Evolutionary conservation across 495 filamentous ascomycete species (phyloP).

Genomic region (Podospora sp.): DNA sequence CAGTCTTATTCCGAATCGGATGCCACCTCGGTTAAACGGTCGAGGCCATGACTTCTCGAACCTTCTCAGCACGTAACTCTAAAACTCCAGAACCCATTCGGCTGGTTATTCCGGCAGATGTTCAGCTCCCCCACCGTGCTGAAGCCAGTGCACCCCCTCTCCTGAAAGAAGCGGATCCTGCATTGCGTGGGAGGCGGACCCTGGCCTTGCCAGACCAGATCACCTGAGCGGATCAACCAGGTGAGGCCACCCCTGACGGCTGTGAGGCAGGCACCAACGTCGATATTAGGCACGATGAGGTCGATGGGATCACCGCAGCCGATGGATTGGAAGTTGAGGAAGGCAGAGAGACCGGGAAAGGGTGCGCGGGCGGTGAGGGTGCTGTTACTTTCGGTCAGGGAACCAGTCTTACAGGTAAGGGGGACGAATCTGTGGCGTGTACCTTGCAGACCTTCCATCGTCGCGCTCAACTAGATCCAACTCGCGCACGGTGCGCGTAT

Average conservation of each 20-base stretch:
- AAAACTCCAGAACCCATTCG: constrained; percentile 5
- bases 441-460: too few species aligned
- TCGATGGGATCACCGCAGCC: constrained; percentile 1
- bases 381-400: neutral
- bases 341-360: neutral
- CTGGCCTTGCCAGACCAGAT: neutral
- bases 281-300: constrained; percentile 4
- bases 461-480: neutral
- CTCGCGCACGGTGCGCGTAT: neutral
- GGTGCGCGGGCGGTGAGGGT: neutral
- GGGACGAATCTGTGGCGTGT: too few species aligned
- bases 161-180: constrained; percentile 3
- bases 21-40: too few species aligned
- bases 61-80: neutral
- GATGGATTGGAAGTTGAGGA: constrained; percentile 11
- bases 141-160: neutral
- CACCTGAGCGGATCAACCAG: constrained; percentile 4
- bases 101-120: constrained; percentile 3
- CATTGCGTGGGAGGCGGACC: neutral
- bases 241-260: neutral
- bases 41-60: neutral
- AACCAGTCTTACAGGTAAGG: neutral
- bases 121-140: neutral
- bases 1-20: too few species aligned
- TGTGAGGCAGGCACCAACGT: neutral